These are phyloP conservation scores for Populus euphratica DNA, from an alignment of 345 rosid genomes.

Conservation along the genomic window DNA sequence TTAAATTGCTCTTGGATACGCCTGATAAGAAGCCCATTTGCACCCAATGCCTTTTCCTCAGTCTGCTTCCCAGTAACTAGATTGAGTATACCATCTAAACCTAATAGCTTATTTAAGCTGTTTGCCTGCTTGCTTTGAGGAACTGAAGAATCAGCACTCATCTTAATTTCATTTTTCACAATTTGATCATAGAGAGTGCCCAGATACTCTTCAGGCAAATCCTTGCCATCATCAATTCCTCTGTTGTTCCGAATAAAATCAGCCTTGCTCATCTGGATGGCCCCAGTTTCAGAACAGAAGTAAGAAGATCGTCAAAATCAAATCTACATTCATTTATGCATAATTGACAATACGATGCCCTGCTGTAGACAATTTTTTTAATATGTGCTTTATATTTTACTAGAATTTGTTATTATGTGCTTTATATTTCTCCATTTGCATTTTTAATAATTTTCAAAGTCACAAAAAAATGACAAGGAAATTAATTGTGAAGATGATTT, in stretches of 20 bases:
- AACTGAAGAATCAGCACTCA: slow-evolving; percentile 71
- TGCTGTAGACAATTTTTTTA: background rate
- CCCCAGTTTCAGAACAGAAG: slow-evolving; percentile 25
- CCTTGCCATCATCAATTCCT: slow-evolving; percentile 97
- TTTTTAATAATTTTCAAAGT: background rate
- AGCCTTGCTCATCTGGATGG: slow-evolving; percentile 75
- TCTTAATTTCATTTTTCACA: slow-evolving; percentile 89
- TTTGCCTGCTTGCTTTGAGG: slow-evolving; percentile 81
- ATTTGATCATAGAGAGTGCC: slow-evolving; percentile 79
- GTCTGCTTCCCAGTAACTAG: slow-evolving; percentile 77
- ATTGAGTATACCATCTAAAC: slow-evolving; percentile 90
- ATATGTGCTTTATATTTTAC: background rate
- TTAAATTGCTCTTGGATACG: slow-evolving; percentile 92
- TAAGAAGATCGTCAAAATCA: slow-evolving; percentile 25
- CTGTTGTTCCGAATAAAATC: slow-evolving; percentile 83
- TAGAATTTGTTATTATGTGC: background rate
- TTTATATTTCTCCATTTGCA: background rate
- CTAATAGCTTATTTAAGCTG: slow-evolving; percentile 80
- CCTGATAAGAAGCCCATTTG: slow-evolving; percentile 90
- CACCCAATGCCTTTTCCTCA: slow-evolving; percentile 88
- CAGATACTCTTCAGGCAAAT: slow-evolving; percentile 86
- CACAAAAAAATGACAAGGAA: background rate
- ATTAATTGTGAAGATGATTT: background rate
- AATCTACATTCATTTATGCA: background rate
- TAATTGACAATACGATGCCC: background rate